Conservation (phyloP, 805 yeast genomes). For the Geotrichum ghanense region DNA sequence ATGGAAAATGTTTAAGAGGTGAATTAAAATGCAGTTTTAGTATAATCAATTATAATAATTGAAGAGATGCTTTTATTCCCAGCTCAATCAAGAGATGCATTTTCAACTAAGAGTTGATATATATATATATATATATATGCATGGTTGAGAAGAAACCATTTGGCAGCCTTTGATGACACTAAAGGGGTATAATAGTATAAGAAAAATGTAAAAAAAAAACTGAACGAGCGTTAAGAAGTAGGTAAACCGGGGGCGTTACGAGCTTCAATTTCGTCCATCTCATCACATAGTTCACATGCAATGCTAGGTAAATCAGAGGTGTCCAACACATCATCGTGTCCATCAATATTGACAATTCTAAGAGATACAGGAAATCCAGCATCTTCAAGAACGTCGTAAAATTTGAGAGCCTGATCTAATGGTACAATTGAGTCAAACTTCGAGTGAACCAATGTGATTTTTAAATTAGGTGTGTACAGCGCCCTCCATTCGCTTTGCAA, state of each 20-base stretch:
- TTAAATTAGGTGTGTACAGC: slow-evolving; percentile 7
- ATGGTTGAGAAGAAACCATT: too few relatives aligned
- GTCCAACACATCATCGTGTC: slow-evolving; percentile 9
- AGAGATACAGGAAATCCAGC: slow-evolving; percentile 6
- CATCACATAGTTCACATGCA: slow-evolving; percentile 5
- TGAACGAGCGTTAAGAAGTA: too few relatives aligned
- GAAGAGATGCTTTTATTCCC: too few relatives aligned
- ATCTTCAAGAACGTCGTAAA: slow-evolving; percentile 7
- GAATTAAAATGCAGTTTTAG: too few relatives aligned
- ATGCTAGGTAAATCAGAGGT: slow-evolving; percentile 8
- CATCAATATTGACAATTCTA: slow-evolving; percentile 8
- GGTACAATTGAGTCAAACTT: slow-evolving; percentile 9
- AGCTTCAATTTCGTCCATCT: slow-evolving; percentile 7
- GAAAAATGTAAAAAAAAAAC: too few relatives aligned
- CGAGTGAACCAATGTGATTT: slow-evolving; percentile 8
- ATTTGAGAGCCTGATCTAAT: slow-evolving; percentile 8
- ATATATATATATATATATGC: too few relatives aligned
- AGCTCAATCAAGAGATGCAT: too few relatives aligned
- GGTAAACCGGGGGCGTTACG: neutral
- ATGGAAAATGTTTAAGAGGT: too few relatives aligned
- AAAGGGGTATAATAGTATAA: too few relatives aligned
- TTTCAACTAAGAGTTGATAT: too few relatives aligned
- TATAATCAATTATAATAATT: too few relatives aligned
- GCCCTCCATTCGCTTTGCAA: slow-evolving; percentile 9
- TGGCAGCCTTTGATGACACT: too few relatives aligned